A percentile compares a stretch with the other conserved stretches of the same genome.
phyloP scores from a whole-genome alignment of 257 asterid species.

The Plantago ovata region DNA sequence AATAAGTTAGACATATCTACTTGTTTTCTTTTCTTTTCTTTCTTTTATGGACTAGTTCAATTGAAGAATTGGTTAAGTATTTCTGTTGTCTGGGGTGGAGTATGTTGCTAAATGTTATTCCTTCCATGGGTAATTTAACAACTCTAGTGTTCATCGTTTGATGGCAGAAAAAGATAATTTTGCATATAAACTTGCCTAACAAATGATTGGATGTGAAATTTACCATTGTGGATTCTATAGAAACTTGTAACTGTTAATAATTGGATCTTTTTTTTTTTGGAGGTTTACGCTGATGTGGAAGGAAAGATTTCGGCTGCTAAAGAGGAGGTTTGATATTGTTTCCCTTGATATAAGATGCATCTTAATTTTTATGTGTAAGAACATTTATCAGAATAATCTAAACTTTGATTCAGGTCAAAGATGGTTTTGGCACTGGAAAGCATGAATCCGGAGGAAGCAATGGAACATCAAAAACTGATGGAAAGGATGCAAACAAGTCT shows the following conservation, averaged over 20 bases:
- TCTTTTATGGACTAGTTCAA: background rate
- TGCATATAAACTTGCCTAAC: background rate
- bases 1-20: background rate
- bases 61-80: background rate
- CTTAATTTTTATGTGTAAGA: background rate
- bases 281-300: conserved; percentile 82
- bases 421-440: conserved; percentile 63
- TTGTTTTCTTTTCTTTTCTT: background rate
- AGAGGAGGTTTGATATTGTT: conserved; percentile 62
- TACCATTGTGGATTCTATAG: conserved; percentile 11
- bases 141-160: background rate
- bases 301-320: conserved; percentile 78
- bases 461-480: conserved; percentile 32
- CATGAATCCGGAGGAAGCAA: conserved; percentile 45
- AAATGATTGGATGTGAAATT: conserved; percentile 13
- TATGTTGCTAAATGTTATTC: background rate
- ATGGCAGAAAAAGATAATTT: conserved; percentile 1
- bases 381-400: conserved; percentile 3
- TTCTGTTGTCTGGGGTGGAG: background rate
- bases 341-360: conserved; percentile 4
- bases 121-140: background rate
- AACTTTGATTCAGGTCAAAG: conserved; percentile 58
- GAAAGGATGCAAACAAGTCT: conserved; percentile 35
- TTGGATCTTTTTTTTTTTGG: conserved; percentile 21
- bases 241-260: conserved; percentile 17